Evolutionary conservation across 2,329 filamentous ascomycete genomes (phyloP), one percentile per base, ranked within the genome.

Genomic region (Aspergillus novofumigatus): DNA sequence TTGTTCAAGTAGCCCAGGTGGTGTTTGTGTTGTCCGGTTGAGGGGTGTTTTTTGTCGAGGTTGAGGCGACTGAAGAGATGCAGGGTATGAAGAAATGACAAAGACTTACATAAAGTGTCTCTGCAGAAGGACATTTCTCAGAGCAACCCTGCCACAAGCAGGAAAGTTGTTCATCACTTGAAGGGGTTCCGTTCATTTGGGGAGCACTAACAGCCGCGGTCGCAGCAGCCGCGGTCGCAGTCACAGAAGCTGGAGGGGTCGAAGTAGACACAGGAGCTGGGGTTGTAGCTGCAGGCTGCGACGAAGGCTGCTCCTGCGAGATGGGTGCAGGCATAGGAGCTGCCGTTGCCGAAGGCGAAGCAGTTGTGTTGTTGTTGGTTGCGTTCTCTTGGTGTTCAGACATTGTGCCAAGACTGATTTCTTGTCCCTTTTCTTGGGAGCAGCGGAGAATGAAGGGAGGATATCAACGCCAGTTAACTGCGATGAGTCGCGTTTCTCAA

Each of bases 121-220:
- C 84, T 8, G 85, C 77, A 41, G 80, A 81, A 38, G 83, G 74
- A 63, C 78, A 81, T 62, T 83, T 81, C 66, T 87, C 85, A 63
- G 81, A 80, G 67, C 85, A 87, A 62, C 80, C 81, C 63, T 81
- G 78, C 85, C 85, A 87, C 74, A 86, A 82, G 64, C 85, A 87
- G 44, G 73, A 69, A 55, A 80, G 68, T 52, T 76, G 68, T 52
- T 76, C 73, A 53, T 78, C 77, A 32, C 69, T 64, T 52, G 57
- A 61, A 52, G 64, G 63, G 47, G 58, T 69, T 48, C 67, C 70
- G 57, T 71, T 75, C 59, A 68, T 59, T 20, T 66, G 62, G 35
- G 64, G 57, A 42, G 58, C 67, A 55, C 68, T 67, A 26, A 72
- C 72, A 3, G 72, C 72, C 14, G 73, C 73, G 48, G 74, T 71